These are phyloP conservation scores for Drechslerella dactyloides DNA, from an alignment of 2,329 filamentous ascomycete genomes.

Conservation along the genomic window DNA sequence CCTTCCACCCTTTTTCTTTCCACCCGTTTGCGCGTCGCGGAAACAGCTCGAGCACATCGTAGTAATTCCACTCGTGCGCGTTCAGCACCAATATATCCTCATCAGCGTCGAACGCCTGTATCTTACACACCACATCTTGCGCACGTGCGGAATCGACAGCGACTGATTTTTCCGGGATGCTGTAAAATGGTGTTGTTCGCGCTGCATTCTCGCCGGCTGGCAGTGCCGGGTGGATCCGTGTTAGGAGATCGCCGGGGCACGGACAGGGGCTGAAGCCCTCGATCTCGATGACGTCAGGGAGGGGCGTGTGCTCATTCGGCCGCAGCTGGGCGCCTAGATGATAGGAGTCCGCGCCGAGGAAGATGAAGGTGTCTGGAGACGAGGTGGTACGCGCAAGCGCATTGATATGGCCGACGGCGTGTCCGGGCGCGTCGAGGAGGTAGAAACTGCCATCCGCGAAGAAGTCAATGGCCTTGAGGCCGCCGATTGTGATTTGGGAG, in stretches of 20 bases:
- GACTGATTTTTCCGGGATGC: constrained; percentile 50
- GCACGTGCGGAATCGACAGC: constrained; percentile 56
- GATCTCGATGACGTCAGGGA: constrained; percentile 56
- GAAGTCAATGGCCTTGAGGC: constrained; percentile 63
- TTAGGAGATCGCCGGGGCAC: constrained; percentile 36
- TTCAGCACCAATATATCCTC: constrained; percentile 61
- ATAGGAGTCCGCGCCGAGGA: constrained; percentile 63
- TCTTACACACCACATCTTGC: constrained; percentile 59
- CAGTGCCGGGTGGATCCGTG: constrained; percentile 29
- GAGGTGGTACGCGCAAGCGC: constrained; percentile 58
- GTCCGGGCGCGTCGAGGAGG: constrained; percentile 64
- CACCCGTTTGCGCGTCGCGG: constrained; percentile 62
- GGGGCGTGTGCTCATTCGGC: constrained; percentile 59
- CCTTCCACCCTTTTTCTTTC: constrained; percentile 60
- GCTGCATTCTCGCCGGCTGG: constrained; percentile 17
- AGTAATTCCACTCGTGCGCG: constrained; percentile 61
- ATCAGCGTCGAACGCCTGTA: constrained; percentile 61
- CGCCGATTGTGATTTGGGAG: constrained; percentile 59
- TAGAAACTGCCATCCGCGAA: constrained; percentile 67
- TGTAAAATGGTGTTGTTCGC: constrained; percentile 57
- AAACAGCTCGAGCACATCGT: constrained; percentile 62
- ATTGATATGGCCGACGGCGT: constrained; percentile 63
- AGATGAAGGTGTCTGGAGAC: constrained; percentile 59
- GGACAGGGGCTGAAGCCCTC: constrained; percentile 49
- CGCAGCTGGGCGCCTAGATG: constrained; percentile 61